Percentiles rank a stretch among this genome's conserved stretches.
phyloP scores from a whole-genome alignment of 495 filamentous ascomycete species.

The Daldinia vernicosa region DNA sequence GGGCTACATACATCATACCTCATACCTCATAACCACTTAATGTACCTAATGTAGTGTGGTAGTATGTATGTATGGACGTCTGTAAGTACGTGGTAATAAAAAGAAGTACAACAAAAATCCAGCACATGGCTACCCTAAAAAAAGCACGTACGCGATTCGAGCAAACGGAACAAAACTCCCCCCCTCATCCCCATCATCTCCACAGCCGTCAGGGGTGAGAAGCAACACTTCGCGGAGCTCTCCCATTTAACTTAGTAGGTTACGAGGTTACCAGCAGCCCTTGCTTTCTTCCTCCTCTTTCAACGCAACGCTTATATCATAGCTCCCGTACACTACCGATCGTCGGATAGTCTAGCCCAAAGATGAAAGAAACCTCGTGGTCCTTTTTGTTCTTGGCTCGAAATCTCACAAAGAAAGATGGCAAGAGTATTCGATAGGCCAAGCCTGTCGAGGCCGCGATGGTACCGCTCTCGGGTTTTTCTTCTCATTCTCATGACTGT shows the following conservation, averaged over 20 bases:
- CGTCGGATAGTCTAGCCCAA: slow-evolving; percentile 7
- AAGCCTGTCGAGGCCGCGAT: slow-evolving; percentile 16
- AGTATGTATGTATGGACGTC: background rate
- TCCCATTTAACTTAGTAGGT: slow-evolving; percentile 5
- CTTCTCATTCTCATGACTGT: slow-evolving; percentile 20
- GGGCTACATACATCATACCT: background rate
- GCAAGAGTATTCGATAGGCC: background rate
- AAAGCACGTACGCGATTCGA: background rate
- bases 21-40: background rate
- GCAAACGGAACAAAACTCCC: background rate
- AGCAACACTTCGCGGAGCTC: background rate
- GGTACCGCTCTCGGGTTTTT: slow-evolving; percentile 20
- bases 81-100: background rate
- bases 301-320: slow-evolving; percentile 28
- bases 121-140: background rate
- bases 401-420: slow-evolving; percentile 8
- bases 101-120: background rate
- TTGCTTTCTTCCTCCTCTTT: slow-evolving; percentile 21
- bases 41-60: background rate
- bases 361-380: slow-evolving; percentile 4
- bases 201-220: background rate
- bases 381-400: slow-evolving; percentile 11
- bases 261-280: slow-evolving; percentile 3
- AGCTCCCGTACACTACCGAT: slow-evolving; percentile 20
- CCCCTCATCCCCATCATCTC: background rate